Base-by-base conservation (phyloP, 164 flowering plant genomes). In the Warburgia ugandensis region DNA sequence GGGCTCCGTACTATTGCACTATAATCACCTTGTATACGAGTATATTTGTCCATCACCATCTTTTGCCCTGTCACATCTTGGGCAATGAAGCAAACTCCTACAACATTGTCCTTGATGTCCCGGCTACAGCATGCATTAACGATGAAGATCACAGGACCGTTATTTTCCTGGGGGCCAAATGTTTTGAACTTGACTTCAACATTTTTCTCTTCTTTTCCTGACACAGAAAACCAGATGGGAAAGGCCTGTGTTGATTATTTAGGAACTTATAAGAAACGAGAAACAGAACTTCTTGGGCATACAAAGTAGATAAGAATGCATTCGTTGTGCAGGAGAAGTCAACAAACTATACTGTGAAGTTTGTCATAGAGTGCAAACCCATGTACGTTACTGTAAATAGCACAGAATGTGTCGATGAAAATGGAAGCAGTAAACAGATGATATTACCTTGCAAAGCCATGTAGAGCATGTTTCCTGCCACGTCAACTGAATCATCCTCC, bases 51-150 rank as follows among this genome's bases (percentile, higher is more conserved):
- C 78, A 70, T 61, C 20, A 79, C 62, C 68, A 63, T 47, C 66
- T 69, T 83, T 42, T 86, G 75, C 39, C 58, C 72, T 4, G 95
- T 83, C 45, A 83, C 23, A 67, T 86, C 90, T 58, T 86, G 85
- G n/a, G 84, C 84, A 60, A 83, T 63, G 54, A 86, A 83, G 71
- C 86, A 83, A 49, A 73, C 74, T 5, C 95, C 95, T 5, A 74
- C 70, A 43, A 83, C 61, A 54, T 70, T 70, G 29, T 68, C 76
- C 41, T 67, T 35, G 27, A 52, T 26, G 55, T 81, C 95, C 42
- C 82, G 67, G 55, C 79, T 83, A 58, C 82, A 80, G 55, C 91
- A 86, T n/a, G 95, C 75, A 69, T 81, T 86, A 12, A 71, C 81
- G 5, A 77, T 75, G 53, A 83, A 68, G 29, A 72, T 59, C 7